Base-by-base conservation (phyloP, 805 yeast genomes). In the Candida ficus region DNA sequence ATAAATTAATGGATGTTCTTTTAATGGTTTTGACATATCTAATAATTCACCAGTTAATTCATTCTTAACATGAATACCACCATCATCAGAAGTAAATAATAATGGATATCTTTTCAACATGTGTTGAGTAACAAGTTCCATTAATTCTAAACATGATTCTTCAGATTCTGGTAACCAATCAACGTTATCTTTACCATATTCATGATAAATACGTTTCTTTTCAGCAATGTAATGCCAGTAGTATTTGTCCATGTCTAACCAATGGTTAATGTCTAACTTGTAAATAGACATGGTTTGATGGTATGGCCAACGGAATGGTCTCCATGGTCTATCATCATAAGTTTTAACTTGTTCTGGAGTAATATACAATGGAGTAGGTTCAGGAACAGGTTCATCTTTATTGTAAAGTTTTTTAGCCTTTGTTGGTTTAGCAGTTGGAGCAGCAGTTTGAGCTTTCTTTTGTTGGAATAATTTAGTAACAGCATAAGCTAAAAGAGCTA, bases 211-310 rank as follows among this genome's bases (percentile, higher is more conserved):
- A 43, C 84, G 63, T 52, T 71, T 60, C 59, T 80, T 80, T 53
- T 82, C 87, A 45, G 73, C 66, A 41, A 80, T 71, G 51, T 82
- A 82, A 47, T 77, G 80, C 58, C 77, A 67, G 54, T 80, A 82
- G 60, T 78, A 82, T 57, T 80, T 81, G 58, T 82, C 89, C 88
- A 82, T 82, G 52, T 82, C 88, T 48, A 82, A 61, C 89, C 89
- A 82, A 61, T 82, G 83, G 58, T 81, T 80, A 28, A 79, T 66
- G 54, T 81, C 85, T n/a, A 82, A 67, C 55, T 76, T 78, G 64
- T 71, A 81, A 36, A 82, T 80, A 13, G 83, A 73, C 89, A 82
- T 82, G 2, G 88, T 82, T 60, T 82, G 89, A 58, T 81, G 87
- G 54, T 82, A 82, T 22, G 89, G 89, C 80, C 84, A 79, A 53